Base-by-base conservation (phyloP, 208 protist species). In the Acanthamoeba quina region DNA sequence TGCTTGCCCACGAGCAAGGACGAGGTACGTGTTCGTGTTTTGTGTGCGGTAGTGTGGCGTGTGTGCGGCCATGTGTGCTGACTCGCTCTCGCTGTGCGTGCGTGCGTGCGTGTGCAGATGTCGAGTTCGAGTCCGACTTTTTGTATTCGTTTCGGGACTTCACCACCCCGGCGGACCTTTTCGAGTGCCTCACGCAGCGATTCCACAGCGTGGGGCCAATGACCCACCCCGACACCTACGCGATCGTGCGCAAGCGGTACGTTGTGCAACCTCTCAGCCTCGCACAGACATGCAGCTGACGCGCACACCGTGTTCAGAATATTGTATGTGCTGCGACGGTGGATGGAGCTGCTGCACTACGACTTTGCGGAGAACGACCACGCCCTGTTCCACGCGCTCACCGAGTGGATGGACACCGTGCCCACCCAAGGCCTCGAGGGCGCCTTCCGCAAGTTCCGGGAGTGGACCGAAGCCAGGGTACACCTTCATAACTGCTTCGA, bases 351-450 rank as follows among this genome's bases (percentile, higher is more conserved):
- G 49, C 80, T 68, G 26, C n/a, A 89, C 49, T 64, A 89, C 58
- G 80, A 89, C 58, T 89, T 89, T 89, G 49, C 37, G 47, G 80
- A 89, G 80, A 89, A 89, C 80, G 49, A 89, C 80, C 15, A 89
- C 31, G 80, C 80, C 49, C 80, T 89, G 15, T 47, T 89, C 37
- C 80, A 89, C 52, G 7, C 37, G 26, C 80, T 89, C 52, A 89
- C 37, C 31, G 80, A 89, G 58, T 60, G 58, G 49, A 66, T 89
- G 58, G 80, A 89, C 58, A 89, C 29, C 26, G 58, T 89, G 26
- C 24, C 80, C 80, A 89, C 80, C 1, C 80, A 89, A 17, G 80
- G 80, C 52, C 29, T 89, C 3, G 80, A 89, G 37, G 47, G 41
- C 49, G 80, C 80, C 58, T 89, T 68, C 58, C 49, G 58, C n/a